These are phyloP conservation scores for Corinectria fuckeliana DNA, from an alignment of 2,329 filamentous ascomycete genomes.

Conservation along the genomic window DNA sequence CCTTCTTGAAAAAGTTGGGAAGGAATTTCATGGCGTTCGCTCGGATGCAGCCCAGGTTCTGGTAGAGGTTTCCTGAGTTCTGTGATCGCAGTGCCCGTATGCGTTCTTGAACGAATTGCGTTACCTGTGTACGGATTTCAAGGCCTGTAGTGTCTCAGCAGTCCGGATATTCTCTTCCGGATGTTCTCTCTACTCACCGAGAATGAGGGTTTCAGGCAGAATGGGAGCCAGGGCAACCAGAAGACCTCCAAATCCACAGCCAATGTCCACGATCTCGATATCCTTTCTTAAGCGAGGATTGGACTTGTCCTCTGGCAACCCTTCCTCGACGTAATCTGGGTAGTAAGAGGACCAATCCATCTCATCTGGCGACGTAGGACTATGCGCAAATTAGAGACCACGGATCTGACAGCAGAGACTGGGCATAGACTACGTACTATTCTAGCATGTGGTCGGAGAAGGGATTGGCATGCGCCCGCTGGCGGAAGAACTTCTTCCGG, in stretches of 20 bases:
- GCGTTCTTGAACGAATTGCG: slow-evolving; percentile 88
- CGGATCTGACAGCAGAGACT: background rate
- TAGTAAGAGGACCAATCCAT: slow-evolving; percentile 95
- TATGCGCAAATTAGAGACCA: slow-evolving; percentile 46
- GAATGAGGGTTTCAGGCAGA: slow-evolving; percentile 80
- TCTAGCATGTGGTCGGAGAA: slow-evolving; percentile 91
- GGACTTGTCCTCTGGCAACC: slow-evolving; percentile 37
- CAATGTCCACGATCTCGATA: slow-evolving; percentile 94
- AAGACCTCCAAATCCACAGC: slow-evolving; percentile 93
- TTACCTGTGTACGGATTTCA: slow-evolving; percentile 90
- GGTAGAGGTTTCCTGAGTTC: slow-evolving; percentile 65
- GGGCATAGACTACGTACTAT: slow-evolving; percentile 66
- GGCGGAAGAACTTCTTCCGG: slow-evolving; percentile 94
- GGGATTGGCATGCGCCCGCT: slow-evolving; percentile 95
- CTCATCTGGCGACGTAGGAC: slow-evolving; percentile 76
- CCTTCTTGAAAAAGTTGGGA: slow-evolving; percentile 91
- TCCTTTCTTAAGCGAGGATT: slow-evolving; percentile 56
- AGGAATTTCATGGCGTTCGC: slow-evolving; percentile 99
- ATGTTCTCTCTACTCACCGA: slow-evolving; percentile 63
- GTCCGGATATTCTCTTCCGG: background rate
- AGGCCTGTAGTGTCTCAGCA: slow-evolving; percentile 63
- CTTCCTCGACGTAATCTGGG: slow-evolving; percentile 69
- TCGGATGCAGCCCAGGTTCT: slow-evolving; percentile 88
- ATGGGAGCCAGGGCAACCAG: slow-evolving; percentile 83
- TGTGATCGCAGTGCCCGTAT: slow-evolving; percentile 81